phyloP scores from a whole-genome alignment of 2,329 filamentous ascomycete species.

The Calonectria leucothoes region DNA sequence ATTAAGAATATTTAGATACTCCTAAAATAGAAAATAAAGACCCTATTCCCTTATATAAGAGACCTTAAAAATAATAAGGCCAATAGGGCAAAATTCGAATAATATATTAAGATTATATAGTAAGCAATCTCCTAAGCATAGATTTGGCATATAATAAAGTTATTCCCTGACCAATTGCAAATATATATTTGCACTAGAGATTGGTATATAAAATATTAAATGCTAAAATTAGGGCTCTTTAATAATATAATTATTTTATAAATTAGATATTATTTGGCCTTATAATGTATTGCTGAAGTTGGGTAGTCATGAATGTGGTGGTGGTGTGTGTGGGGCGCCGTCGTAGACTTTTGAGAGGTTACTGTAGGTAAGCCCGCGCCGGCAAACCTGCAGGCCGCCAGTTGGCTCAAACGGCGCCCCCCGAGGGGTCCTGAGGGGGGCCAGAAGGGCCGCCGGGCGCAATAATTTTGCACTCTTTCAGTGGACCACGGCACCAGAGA shows the following conservation, averaged over 20 bases:
- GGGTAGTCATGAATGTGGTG: neutral
- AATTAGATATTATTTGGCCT: neutral
- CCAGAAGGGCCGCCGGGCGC: neutral
- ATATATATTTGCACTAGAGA: neutral
- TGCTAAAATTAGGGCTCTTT: neutral
- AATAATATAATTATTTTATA: neutral
- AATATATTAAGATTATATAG: neutral
- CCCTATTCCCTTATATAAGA: neutral
- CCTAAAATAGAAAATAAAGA: neutral
- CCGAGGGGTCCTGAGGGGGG: neutral
- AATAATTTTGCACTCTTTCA: constrained; percentile 1
- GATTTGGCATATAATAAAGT: neutral
- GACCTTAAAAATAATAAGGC: neutral
- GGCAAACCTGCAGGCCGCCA: neutral
- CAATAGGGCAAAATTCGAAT: neutral
- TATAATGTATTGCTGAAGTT: neutral
- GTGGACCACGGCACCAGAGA: constrained; percentile 3
- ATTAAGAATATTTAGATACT: too few relatives aligned
- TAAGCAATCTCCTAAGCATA: neutral
- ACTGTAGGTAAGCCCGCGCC: constrained; percentile 11
- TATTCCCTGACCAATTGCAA: neutral
- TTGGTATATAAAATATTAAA: neutral
- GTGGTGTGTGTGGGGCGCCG: too few relatives aligned
- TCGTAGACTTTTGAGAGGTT: too few relatives aligned
- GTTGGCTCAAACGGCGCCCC: constrained; percentile 2